Base-by-base conservation (phyloP, 331 rosid genomes). In the Telfairia occidentalis region DNA sequence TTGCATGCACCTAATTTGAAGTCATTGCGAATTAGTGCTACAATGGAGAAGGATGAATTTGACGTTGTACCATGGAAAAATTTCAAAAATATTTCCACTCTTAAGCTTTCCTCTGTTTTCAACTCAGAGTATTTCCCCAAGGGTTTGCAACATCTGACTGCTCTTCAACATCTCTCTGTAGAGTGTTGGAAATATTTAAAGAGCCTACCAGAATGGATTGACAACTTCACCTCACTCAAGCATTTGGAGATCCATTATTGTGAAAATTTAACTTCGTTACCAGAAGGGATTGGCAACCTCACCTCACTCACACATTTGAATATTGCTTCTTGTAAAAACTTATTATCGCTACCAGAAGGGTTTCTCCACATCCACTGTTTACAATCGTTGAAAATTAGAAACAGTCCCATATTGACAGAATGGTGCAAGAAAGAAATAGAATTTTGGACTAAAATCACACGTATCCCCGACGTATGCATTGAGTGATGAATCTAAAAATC, bases 41-140 rank as follows among this genome's bases (percentile, higher is more conserved):
- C 2, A 2, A 30, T 16, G 6, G 23, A 60, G 0, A 19, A 3
- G 34, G 35, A 37, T 19, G 73, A 21, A 4, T 13, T 15, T 11
- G 37, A 43, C 45, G 42, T 24, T 70, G 57, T 70, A 45, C 24
- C 8, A 24, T 70, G 40, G 58, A 2, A 45, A 15, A 0, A 3
- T 6, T 46, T 26, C 28, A 9, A 7, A 45, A 45, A 1, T 28
- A 38, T 69, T 38, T 3, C 12, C 7, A 6, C 7, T 24, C 23
- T 45, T 26, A 0, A 0, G 0, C 24, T 45, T 11, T 0, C 0
- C 1, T 0, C 0, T 0, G 0, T 70, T n/a, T 1, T 0, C 9
- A 28, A 79, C 21, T 79, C 5, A 70, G 80, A 13, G 78, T n/a
- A 9, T 74, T 87, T 69, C 80, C 34, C 64, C 0, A 11, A 72